Evolutionary conservation across 306 rosid species (phyloP).

Genomic region (Pyrus bretschneideri): DNA sequence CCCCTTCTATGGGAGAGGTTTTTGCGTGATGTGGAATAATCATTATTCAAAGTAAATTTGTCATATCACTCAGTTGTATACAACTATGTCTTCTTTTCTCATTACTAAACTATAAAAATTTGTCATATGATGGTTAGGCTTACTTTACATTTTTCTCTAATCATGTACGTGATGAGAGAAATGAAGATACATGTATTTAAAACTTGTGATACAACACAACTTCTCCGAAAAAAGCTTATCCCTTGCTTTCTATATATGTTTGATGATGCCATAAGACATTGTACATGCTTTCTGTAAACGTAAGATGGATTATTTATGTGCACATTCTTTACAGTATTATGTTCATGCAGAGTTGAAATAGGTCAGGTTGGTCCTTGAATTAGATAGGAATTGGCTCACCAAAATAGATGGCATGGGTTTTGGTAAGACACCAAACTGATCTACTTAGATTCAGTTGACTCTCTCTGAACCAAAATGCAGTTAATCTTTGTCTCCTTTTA

Average conservation of each 20-base stretch:
- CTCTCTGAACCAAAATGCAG: neutral
- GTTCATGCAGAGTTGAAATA: slow-evolving; percentile 3
- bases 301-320: slow-evolving; percentile 3
- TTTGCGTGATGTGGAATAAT: too few species aligned
- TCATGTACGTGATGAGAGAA: neutral
- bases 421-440: neutral
- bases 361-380: slow-evolving; percentile 3
- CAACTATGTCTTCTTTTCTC: too few species aligned
- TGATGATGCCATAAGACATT: neutral
- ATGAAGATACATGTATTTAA: too few species aligned
- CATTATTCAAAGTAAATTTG: too few species aligned
- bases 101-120: too few species aligned
- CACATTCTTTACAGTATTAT: neutral
- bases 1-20: too few species aligned
- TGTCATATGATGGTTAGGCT: too few species aligned
- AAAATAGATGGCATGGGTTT: neutral
- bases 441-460: neutral
- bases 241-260: neutral
- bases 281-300: neutral
- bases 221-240: neutral
- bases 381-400: neutral
- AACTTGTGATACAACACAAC: too few species aligned
- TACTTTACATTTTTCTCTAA: neutral
- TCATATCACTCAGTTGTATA: too few species aligned
- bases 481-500: neutral